Evolutionary conservation across 176 grass and related monocot genomes (phyloP).

Genomic region (Canna indica): DNA sequence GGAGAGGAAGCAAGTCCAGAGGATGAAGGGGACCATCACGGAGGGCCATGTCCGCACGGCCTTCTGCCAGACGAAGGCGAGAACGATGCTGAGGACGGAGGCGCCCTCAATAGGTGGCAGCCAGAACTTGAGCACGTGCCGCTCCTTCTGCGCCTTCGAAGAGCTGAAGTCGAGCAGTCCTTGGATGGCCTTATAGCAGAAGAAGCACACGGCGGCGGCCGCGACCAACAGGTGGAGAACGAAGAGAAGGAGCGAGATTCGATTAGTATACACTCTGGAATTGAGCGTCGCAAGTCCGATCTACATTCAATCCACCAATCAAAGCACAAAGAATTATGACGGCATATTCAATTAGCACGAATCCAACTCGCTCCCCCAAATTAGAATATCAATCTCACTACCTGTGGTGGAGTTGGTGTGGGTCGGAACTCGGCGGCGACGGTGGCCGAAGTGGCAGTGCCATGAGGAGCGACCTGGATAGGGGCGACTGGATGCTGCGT

Average conservation of each 20-base stretch:
- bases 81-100: constrained; percentile 53
- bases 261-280: constrained; percentile 71
- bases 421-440: constrained; percentile 29
- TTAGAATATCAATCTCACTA: background rate
- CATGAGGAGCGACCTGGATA: constrained; percentile 60
- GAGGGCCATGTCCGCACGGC: constrained; percentile 56
- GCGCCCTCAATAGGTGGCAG: constrained; percentile 73
- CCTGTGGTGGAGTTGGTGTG: constrained; percentile 31
- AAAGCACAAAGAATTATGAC: background rate
- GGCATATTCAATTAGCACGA: constrained; percentile 7
- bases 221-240: constrained; percentile 49
- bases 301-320: constrained; percentile 22
- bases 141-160: constrained; percentile 23
- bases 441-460: constrained; percentile 32
- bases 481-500: constrained; percentile 47
- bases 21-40: constrained; percentile 63
- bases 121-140: constrained; percentile 51
- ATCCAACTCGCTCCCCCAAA: background rate
- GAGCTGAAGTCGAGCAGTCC: constrained; percentile 31
- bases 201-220: constrained; percentile 41
- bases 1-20: constrained; percentile 62
- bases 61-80: constrained; percentile 94
- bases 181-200: constrained; percentile 48
- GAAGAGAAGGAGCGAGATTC: constrained; percentile 65
- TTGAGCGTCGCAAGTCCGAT: constrained; percentile 40